Percentiles rank a stretch among this genome's conserved stretches.
Conservation (phyloP, 2,329 filamentous ascomycete species). For the Stenocarpella maydis region DNA sequence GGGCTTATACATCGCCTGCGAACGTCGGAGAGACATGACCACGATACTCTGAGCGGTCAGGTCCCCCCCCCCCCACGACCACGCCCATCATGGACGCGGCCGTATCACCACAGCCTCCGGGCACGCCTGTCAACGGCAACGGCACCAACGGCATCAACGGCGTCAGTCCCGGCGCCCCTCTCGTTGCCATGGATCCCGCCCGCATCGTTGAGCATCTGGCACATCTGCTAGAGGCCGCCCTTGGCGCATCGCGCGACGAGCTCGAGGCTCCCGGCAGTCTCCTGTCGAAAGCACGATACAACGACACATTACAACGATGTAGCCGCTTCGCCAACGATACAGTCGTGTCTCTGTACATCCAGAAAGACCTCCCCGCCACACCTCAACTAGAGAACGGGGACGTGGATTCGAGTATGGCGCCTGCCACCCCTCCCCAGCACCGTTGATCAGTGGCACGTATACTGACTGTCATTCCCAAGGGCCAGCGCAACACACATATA, state of each 20-base stretch:
- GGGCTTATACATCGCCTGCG: slow-evolving; percentile 11
- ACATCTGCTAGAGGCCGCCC: slow-evolving; percentile 74
- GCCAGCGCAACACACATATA: slow-evolving; percentile 74
- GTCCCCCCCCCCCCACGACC: slow-evolving; percentile 25
- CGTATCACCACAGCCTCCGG: slow-evolving; percentile 54
- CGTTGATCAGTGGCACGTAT: neutral
- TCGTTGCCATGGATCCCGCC: slow-evolving; percentile 70
- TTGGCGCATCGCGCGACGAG: slow-evolving; percentile 79
- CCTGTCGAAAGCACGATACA: slow-evolving; percentile 74
- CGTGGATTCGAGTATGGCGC: slow-evolving; percentile 53
- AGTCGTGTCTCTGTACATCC: slow-evolving; percentile 88
- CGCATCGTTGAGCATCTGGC: slow-evolving; percentile 76
- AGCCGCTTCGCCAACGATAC: slow-evolving; percentile 88
- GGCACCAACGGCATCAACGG: slow-evolving; percentile 52
- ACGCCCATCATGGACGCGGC: slow-evolving; percentile 60
- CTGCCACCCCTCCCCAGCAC: slow-evolving; percentile 30
- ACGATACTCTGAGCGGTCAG: slow-evolving; percentile 24
- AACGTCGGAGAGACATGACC: slow-evolving; percentile 33
- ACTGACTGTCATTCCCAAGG: slow-evolving; percentile 47
- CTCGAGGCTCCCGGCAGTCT: slow-evolving; percentile 84
- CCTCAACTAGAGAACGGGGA: slow-evolving; percentile 60
- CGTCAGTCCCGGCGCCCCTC: slow-evolving; percentile 51
- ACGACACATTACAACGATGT: slow-evolving; percentile 87
- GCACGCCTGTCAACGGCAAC: slow-evolving; percentile 55
- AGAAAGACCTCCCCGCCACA: slow-evolving; percentile 76